Conservation (phyloP, 768 basidiomycete species). For the Boletus pseudopeckii region DNA sequence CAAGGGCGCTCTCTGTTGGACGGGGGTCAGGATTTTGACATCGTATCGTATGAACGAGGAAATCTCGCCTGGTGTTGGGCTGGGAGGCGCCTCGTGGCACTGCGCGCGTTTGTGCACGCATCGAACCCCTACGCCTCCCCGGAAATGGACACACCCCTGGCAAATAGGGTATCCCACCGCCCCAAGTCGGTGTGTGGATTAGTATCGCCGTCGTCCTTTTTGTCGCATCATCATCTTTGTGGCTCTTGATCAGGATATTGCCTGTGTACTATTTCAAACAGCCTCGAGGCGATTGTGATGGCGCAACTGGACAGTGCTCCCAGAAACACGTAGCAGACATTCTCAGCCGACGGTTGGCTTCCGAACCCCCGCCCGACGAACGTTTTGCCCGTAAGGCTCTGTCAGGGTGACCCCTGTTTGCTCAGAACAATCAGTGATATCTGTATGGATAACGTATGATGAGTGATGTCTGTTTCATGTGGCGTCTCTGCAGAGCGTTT, state of each 20-base stretch:
- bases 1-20: neutral
- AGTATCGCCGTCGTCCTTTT: neutral
- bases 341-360: neutral
- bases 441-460: neutral
- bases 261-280: too few relatives aligned
- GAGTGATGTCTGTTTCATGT: neutral
- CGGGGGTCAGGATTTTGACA: neutral
- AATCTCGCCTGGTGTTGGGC: neutral
- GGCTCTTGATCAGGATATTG: neutral
- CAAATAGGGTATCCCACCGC: neutral
- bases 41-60: neutral
- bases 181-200: neutral
- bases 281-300: neutral
- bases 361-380: neutral
- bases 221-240: neutral
- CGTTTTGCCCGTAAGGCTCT: neutral
- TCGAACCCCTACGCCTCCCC: neutral
- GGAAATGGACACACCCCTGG: neutral
- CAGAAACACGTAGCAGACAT: neutral
- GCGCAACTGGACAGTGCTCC: neutral
- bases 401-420: neutral
- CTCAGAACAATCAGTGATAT: neutral
- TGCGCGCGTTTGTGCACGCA: neutral
- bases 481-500: neutral
- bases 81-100: conserved; percentile 2